Percentiles rank a stretch among this genome's conserved stretches.
Evolutionary conservation across 768 basidiomycete genomes (phyloP).

Genomic region (Termitomyces heimii): DNA sequence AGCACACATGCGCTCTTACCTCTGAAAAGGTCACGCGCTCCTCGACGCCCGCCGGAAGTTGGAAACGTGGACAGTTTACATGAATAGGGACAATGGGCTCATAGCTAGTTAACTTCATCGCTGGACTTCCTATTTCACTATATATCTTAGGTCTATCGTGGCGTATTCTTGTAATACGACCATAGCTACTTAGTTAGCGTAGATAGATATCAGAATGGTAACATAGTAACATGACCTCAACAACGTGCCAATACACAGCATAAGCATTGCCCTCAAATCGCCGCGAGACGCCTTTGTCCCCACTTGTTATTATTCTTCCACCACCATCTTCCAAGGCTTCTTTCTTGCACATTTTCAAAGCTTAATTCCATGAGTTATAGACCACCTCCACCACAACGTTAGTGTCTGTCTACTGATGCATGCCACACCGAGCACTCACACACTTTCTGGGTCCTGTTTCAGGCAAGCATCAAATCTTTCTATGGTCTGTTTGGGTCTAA

Average conservation of each 20-base stretch:
- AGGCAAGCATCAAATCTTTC: slow-evolving; percentile 13
- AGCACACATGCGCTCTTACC: too few relatives aligned
- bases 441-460: slow-evolving; percentile 2
- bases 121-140: too few relatives aligned
- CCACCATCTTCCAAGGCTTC: slow-evolving; percentile 3
- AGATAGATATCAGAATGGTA: too few relatives aligned
- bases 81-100: too few relatives aligned
- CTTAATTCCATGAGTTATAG: slow-evolving; percentile 26
- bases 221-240: background rate
- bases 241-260: slow-evolving; percentile 4
- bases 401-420: slow-evolving; percentile 4
- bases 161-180: too few relatives aligned
- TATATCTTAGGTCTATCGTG: too few relatives aligned
- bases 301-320: slow-evolving; percentile 8
- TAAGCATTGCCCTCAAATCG: slow-evolving; percentile 5
- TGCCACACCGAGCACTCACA: background rate
- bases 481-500: background rate
- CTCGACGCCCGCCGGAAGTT: too few relatives aligned
- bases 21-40: too few relatives aligned
- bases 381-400: slow-evolving; percentile 36
- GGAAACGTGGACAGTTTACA: too few relatives aligned
- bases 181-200: too few relatives aligned
- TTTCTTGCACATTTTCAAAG: background rate
- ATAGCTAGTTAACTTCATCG: too few relatives aligned
- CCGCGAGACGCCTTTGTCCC: slow-evolving; percentile 1